Percentiles rank a stretch among this genome's conserved stretches.
Evolutionary conservation across 768 basidiomycete genomes (phyloP).

Genomic region (Mrakia frigida): DNA sequence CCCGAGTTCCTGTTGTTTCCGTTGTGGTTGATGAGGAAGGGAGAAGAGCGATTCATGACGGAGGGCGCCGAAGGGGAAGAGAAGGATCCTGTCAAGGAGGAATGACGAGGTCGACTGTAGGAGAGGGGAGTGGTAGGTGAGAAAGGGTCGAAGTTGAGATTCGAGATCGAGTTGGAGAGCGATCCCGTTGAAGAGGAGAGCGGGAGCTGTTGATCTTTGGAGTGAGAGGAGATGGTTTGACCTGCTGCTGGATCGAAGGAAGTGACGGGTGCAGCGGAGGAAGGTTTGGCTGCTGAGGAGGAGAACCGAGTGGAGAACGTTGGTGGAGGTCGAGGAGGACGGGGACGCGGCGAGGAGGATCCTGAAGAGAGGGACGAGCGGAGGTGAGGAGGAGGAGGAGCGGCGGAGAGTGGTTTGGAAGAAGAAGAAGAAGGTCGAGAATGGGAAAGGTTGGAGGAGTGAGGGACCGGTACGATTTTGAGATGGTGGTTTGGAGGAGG

Average conservation of each 20-base stretch:
- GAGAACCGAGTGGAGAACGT: not conserved
- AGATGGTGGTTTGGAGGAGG: constrained; percentile 50
- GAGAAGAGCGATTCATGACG: not conserved
- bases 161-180: not conserved
- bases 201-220: not conserved
- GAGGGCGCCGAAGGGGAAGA: not conserved
- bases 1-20: not conserved
- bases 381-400: not conserved
- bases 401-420: not conserved
- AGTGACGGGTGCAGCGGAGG: constrained; percentile 23
- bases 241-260: constrained; percentile 22
- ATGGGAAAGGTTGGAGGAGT: constrained; percentile 46
- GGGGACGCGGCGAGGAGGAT: not conserved
- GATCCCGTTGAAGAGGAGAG: not conserved
- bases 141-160: not conserved
- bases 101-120: constrained; percentile 1
- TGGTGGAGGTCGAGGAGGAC: not conserved
- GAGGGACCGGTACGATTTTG: constrained; percentile 55
- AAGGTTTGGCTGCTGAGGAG: not conserved
- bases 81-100: constrained; percentile 8
- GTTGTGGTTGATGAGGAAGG: not conserved
- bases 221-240: constrained; percentile 15
- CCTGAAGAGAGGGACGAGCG: not conserved
- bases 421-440: constrained; percentile 39
- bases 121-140: not conserved